Evolutionary conservation across 2,329 filamentous ascomycete species (phyloP), one percentile per base, ranked within the genome.

Genomic region (Aspergillus ochraceus): DNA sequence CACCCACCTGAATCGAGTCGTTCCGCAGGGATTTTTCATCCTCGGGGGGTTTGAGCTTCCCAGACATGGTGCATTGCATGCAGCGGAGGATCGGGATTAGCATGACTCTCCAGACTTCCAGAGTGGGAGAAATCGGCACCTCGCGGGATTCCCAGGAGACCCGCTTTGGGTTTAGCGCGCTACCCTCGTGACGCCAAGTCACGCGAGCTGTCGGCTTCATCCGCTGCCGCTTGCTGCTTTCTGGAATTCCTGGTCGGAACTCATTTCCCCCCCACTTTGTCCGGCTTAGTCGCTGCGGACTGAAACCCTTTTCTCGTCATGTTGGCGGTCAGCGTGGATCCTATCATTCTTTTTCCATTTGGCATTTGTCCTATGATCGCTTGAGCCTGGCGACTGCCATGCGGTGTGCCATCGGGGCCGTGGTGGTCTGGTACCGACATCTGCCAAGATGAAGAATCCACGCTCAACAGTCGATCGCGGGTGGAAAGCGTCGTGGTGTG

Each of bases 1-100:
- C 20, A 56, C 47, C 54, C 54, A 56, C 54, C 54, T 56, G 47
- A 24, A 56, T 10, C 14, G 36, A 32, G 11, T 42, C 53, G 26
- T 55, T 36, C 20, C 46, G 54, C 46, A 39, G 46, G 26, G 54
- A 22, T 12, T 55, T 56, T 20, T 51, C 54, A 49, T 51, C 54
- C 20, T 32, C 26, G 20, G 17, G 14, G 17, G 30, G 19, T 6
- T 14, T 9, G 20, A 30, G 30, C 11, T 50, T 42, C 12, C 19
- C 22, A 45, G 54, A 26, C 45, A 55, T 55, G 20, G 14, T 49
- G 45, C 39, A 46, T 46, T 24, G 45, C 45, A 47, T 24, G 45
- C 45, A 47, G 45, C 12, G 14, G 45, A 19, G 45, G 20, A 12
- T 12, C 45, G 8, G 45, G 20, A 47, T 47, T 46, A 19, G 42